Conservation (phyloP, 257 asterid species). For the Solanum piurae region DNA sequence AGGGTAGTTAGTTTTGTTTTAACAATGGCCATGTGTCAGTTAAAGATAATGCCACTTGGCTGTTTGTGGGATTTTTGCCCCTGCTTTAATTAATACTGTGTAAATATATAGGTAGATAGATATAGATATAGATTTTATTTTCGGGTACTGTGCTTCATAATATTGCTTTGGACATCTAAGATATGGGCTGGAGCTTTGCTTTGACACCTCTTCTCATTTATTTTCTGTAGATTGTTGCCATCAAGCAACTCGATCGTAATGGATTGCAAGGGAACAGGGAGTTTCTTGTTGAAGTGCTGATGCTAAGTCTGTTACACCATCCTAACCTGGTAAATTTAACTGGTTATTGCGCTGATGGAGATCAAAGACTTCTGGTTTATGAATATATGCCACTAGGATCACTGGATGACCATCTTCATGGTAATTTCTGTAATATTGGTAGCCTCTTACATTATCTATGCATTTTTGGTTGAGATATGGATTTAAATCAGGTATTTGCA, state of each 20-base stretch:
- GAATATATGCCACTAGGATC: constrained; percentile 89
- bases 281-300: constrained; percentile 86
- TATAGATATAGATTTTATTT: neutral
- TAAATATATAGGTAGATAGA: neutral
- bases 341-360: constrained; percentile 94
- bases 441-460: neutral
- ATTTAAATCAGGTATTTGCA: constrained; percentile 15
- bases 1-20: neutral
- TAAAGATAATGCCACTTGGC: neutral
- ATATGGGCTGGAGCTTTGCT: neutral
- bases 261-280: constrained; percentile 91
- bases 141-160: neutral
- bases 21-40: neutral
- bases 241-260: constrained; percentile 91
- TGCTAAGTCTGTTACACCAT: constrained; percentile 87
- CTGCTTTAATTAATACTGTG: neutral
- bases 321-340: constrained; percentile 80
- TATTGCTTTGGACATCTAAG: neutral
- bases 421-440: constrained; percentile 18
- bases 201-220: neutral
- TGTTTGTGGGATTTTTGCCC: neutral
- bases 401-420: constrained; percentile 80
- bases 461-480: neutral
- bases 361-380: constrained; percentile 86
- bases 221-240: constrained; percentile 52